Base-by-base conservation (phyloP, 495 filamentous ascomycete species). In the Penicillium lividum region DNA sequence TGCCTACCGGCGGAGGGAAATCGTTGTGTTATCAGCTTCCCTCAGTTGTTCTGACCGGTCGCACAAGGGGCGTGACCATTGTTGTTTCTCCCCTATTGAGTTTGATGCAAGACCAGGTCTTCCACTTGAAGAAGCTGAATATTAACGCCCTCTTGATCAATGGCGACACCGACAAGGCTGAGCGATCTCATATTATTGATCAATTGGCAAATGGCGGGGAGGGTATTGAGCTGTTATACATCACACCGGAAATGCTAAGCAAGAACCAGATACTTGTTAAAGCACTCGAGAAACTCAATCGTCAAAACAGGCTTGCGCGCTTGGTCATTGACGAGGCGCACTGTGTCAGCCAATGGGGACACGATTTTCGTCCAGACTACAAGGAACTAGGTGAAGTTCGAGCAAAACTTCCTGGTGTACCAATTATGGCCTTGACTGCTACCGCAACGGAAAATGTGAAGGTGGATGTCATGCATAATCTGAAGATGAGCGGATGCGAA, bases 271-370 rank as follows among this genome's bases (percentile, higher is more conserved):
- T 66, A 4, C 84, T 97, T 68, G 70, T 84, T 40, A 77, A 75
- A 53, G 79, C 76, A 7, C 73, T 99, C 27, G 68, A 81, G 38
- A 71, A 74, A 7, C 82, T 99, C 18, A 80, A 94, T 59, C 60
- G 60, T 16, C 83, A 84, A 29, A 72, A 78, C 7, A 88, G 83
- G 57, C 83, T 99, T 11, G 94, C 94, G 9, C 85, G 94, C 36
- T 84, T 99, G 51, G 95, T 98, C 33, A 94, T 99, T 48, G 94
- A 99, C 60, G 94, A 99, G 72, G 94, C 94, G 15, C 94, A 99
- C 69, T 99, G 94, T 70, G 93, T 99, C 25, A 97, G 93, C 71
- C 91, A 98, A 72, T 99, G 94, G 94, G 94, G 94, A 11, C 94
- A 99, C 65, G 94, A 99, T 70, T 99, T 99, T 68, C 88, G 95